A percentile compares a stretch with the other conserved stretches of the same genome.
These are phyloP conservation scores for Amyloporia xantha DNA, from an alignment of 768 basidiomycete genomes.

Conservation along the genomic window DNA sequence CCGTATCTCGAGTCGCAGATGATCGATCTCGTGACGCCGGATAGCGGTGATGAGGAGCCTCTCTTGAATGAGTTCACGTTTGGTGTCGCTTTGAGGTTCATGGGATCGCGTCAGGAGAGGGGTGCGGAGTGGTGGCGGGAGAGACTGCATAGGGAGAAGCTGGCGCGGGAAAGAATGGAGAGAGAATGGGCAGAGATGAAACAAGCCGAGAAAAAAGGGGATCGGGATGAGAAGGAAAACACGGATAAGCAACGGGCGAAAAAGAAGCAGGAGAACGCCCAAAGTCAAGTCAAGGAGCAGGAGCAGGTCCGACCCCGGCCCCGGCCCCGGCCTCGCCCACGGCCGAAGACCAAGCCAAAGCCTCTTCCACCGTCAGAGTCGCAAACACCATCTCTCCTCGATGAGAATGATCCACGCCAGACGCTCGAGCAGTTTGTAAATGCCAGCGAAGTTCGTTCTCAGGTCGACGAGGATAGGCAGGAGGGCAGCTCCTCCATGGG, in stretches of 20 bases:
- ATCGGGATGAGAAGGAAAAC: neutral
- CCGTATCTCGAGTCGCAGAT: neutral
- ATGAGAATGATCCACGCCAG: neutral
- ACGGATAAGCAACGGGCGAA: neutral
- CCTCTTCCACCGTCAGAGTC: neutral
- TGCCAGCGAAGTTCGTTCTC: too few species aligned
- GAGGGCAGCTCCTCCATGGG: neutral
- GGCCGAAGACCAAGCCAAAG: neutral
- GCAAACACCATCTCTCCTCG: neutral
- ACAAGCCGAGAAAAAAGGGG: neutral
- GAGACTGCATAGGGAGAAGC: neutral
- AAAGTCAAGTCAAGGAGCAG: neutral
- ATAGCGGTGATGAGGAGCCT: neutral
- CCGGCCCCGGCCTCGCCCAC: neutral
- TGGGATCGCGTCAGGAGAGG: neutral
- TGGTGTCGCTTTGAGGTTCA: neutral
- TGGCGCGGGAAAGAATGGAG: neutral
- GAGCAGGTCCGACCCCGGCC: neutral
- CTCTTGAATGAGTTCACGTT: neutral
- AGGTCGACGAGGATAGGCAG: neutral
- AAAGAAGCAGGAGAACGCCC: neutral
- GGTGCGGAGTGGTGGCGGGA: neutral
- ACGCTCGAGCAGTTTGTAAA: neutral
- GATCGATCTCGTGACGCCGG: neutral
- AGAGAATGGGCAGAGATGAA: neutral